These are phyloP conservation scores for Candida sakaeoensis DNA, from an alignment of 805 yeast genomes.

Conservation along the genomic window DNA sequence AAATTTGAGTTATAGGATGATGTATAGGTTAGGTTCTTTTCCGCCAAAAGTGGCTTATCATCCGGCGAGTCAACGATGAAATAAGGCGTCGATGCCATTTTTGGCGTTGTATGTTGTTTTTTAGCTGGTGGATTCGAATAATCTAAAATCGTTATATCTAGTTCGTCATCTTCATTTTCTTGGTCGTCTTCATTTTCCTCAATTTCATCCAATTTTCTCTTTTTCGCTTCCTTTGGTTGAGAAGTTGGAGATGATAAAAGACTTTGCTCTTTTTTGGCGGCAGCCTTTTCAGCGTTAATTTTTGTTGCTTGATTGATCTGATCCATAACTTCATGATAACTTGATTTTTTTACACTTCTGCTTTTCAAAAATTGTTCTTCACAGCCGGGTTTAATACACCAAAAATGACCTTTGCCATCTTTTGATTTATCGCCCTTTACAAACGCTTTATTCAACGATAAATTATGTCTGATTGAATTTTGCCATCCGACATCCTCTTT, in stretches of 20 bases:
- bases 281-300: slow-evolving; percentile 10
- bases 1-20: slow-evolving; percentile 63
- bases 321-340: slow-evolving; percentile 42
- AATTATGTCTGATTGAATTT: slow-evolving; percentile 91
- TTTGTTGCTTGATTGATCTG: slow-evolving; percentile 23
- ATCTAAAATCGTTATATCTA: slow-evolving; percentile 14
- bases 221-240: neutral
- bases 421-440: slow-evolving; percentile 86
- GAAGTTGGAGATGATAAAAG: slow-evolving; percentile 31
- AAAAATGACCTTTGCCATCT: slow-evolving; percentile 88
- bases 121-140: slow-evolving; percentile 12
- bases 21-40: slow-evolving; percentile 48
- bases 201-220: slow-evolving; percentile 9
- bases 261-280: slow-evolving; percentile 8
- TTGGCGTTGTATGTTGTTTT: slow-evolving; percentile 9
- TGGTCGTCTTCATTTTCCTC: slow-evolving; percentile 14
- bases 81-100: slow-evolving; percentile 15
- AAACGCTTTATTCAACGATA: slow-evolving; percentile 90
- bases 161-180: slow-evolving; percentile 19
- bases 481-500: slow-evolving; percentile 95
- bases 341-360: slow-evolving; percentile 45
- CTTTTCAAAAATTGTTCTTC: slow-evolving; percentile 77
- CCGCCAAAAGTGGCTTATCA: slow-evolving; percentile 36
- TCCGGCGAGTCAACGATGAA: slow-evolving; percentile 32
- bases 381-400: slow-evolving; percentile 84